Evolutionary conservation across 768 basidiomycete genomes (phyloP), one percentile per base, ranked within the genome.

Genomic region (Chalciporus pseudorubinellus): DNA sequence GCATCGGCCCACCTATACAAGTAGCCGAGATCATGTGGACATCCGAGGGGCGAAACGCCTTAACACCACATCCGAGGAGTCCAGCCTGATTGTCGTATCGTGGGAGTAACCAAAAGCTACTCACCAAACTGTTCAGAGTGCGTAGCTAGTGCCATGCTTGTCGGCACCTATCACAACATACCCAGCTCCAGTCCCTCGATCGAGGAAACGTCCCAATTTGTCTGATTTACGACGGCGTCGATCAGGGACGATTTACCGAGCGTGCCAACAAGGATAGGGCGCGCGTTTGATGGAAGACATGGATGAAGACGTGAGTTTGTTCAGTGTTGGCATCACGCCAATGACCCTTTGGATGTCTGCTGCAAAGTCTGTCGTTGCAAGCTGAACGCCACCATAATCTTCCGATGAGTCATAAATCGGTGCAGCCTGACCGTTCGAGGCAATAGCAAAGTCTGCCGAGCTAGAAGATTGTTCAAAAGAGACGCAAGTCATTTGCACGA

Each of bases 301-400:
- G 20, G 39, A 54, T 85, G 14, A 58, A 10, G 75, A 62, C 21
- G 80, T 79, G 56, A 75, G 72, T 58, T 87, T 88, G 39, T 72
- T 65, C 13, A 87, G 51, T 1, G 69, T 47, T 0, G 83, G 81
- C 49, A 71, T 75, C 36, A 73, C 66, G 8, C 79, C 79, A 0
- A 84, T 83, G 34, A 88, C 84, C 36, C 74, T 72, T 50, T 80
- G 65, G 31, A 89, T 80, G 63, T 89, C 86, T 16, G 73, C 34
- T 36, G 34, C 34, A n/a, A 36, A 36, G 34, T 61, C 2, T 6
- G 72, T 57, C 4, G 81, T 83, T 2, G 82, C 83, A 28, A 80
- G 72, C 45, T 82, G 82, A 2, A 86, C 82, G 36, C 81, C 81
- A 14, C 79, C 77, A 79, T 81, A 85, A n/a, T 86, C 83, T 45